Percentiles rank a stretch among this genome's conserved stretches.
Evolutionary conservation across 208 protist species (phyloP).

Genomic region (Trypanosoma rangeli): DNA sequence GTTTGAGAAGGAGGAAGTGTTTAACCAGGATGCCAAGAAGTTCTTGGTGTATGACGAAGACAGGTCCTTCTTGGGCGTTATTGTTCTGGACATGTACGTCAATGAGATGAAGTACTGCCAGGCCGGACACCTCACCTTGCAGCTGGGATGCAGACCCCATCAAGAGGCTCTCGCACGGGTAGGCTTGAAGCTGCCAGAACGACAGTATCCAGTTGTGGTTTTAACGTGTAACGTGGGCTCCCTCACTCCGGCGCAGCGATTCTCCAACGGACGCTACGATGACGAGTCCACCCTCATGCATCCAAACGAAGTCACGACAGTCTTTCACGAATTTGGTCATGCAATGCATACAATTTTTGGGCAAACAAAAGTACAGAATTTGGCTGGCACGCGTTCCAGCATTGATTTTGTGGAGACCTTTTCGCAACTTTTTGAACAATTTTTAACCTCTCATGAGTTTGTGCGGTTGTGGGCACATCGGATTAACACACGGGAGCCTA

Average conservation of each 20-base stretch:
- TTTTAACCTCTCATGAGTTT: constrained; percentile 89
- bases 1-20: constrained; percentile 75
- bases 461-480: constrained; percentile 88
- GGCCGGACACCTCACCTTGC: constrained; percentile 88
- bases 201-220: constrained; percentile 90
- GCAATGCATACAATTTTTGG: constrained; percentile 94
- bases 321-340: constrained; percentile 95
- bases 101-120: constrained; percentile 88
- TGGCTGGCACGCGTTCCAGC: constrained; percentile 89
- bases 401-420: constrained; percentile 95
- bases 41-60: constrained; percentile 87
- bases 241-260: constrained; percentile 32
- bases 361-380: constrained; percentile 91
- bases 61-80: constrained; percentile 82
- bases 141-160: constrained; percentile 86
- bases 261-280: constrained; percentile 67
- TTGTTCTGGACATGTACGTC: constrained; percentile 92
- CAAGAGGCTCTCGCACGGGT: constrained; percentile 70
- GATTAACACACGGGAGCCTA: constrained; percentile 83
- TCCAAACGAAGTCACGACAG: constrained; percentile 86
- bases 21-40: constrained; percentile 84
- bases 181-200: constrained; percentile 72
- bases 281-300: constrained; percentile 86
- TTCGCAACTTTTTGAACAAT: constrained; percentile 94
- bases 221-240: constrained; percentile 89